Conservation (phyloP, 768 basidiomycete genomes). For the Paxillus rubicundulus region DNA sequence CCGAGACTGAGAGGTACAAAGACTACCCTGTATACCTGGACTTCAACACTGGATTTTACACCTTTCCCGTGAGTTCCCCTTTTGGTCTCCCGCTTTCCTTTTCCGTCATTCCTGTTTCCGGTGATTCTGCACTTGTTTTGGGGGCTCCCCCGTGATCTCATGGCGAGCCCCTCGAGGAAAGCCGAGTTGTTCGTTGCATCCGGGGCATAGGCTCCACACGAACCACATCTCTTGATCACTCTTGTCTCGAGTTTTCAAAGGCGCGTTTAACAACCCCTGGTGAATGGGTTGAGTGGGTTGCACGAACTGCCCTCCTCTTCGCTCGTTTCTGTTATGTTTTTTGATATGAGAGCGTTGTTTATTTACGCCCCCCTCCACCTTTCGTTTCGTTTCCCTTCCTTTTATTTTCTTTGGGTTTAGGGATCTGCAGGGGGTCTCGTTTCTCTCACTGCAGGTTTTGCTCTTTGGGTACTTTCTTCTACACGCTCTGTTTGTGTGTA, state of each 20-base stretch:
- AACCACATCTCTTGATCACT: too few species aligned
- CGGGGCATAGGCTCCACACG: too few species aligned
- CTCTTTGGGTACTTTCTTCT: not conserved
- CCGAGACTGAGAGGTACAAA: constrained; percentile 64
- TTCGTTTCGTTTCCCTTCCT: not conserved
- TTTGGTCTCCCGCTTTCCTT: not conserved
- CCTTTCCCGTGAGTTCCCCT: constrained; percentile 65
- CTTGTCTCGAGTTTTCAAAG: too few species aligned
- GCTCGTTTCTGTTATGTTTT: too few species aligned
- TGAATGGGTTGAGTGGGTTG: not conserved
- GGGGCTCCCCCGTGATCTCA: too few species aligned
- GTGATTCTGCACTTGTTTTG: not conserved
- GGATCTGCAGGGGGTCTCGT: too few species aligned
- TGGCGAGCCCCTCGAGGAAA: too few species aligned
- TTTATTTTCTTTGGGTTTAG: not conserved
- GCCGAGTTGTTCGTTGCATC: too few species aligned
- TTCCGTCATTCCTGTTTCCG: not conserved
- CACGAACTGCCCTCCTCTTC: not conserved
- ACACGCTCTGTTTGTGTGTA: too few species aligned
- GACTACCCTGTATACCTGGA: constrained; percentile 70
- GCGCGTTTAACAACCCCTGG: too few species aligned
- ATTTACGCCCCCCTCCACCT: not conserved
- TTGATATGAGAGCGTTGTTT: not conserved
- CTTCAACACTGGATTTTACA: constrained; percentile 72
- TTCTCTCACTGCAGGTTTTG: not conserved